Percentiles rank a stretch among this genome's conserved stretches.
phyloP scores from a whole-genome alignment of 2,329 filamentous ascomycete species.

The Sporothrix pseudoabietina region DNA sequence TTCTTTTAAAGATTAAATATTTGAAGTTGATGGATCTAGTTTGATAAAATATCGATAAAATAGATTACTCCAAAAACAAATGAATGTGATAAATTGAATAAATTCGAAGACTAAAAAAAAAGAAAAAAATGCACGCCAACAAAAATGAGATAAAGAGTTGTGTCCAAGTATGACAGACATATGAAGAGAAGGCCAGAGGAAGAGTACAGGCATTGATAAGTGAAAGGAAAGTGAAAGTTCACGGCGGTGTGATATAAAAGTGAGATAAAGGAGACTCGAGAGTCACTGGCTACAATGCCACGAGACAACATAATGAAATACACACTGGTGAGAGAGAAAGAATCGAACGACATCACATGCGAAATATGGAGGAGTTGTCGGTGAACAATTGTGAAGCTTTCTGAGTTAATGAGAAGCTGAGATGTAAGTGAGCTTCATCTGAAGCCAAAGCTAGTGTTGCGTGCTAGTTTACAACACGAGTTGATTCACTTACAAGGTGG shows the following conservation, averaged over 20 bases:
- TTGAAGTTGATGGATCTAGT: not conserved
- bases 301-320: not conserved
- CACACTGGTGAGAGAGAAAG: not conserved
- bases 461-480: not conserved
- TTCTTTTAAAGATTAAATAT: not conserved
- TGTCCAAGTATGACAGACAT: too few relatives aligned
- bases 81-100: not conserved
- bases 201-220: not conserved
- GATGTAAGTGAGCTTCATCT: not conserved
- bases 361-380: too few relatives aligned
- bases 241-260: not conserved
- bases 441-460: not conserved
- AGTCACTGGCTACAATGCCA: not conserved
- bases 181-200: not conserved
- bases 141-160: too few relatives aligned
- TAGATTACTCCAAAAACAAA: not conserved
- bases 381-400: not conserved
- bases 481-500: not conserved
- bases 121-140: too few relatives aligned
- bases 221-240: not conserved
- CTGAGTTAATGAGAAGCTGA: not conserved
- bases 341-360: not conserved
- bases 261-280: not conserved
- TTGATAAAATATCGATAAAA: not conserved
- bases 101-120: not conserved